Base-by-base conservation (phyloP, 495 filamentous ascomycete species). In the Rusavskia elegans region DNA sequence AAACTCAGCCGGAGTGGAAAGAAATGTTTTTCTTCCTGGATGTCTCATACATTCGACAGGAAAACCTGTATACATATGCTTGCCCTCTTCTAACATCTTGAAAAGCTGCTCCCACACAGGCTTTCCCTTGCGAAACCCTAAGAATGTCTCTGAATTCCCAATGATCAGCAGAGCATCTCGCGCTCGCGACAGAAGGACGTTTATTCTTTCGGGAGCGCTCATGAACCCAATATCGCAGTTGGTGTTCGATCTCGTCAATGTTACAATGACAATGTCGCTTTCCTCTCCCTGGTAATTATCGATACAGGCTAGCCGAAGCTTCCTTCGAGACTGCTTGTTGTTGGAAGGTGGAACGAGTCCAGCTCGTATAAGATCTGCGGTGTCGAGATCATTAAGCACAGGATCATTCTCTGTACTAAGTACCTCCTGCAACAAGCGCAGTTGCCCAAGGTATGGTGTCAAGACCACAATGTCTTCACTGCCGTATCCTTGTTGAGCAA, bases 221-320 rank as follows among this genome's bases (percentile, higher is more conserved):
- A 90, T 85, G 64, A 90, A 90, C 1, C 85, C 85, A 36, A 87
- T 83, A 37, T 87, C 81, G 0, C 75, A 70, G 0, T 53, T 51
- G 1, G 63, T 54, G 56, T 89, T 90, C 60, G 83, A 83, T 11
- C 85, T 68, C 0, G 83, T 86, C 5, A 89, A 61, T 0, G 75
- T 77, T 0, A 64, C 79, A 35, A 90, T 71, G 1, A 89, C 82
- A 25, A 88, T 83, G 6, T 88, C 77, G 46, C 78, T 83, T 53
- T 90, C 85, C 56, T 90, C 84, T 3, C 85, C 85, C 62, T 89
- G 85, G 53, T 82, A 90, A 52, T 89, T 89, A 58, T 89, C 83
- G 82, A 41, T 36, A 32, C 17, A 19, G 13, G 30, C 35, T 11
- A 51, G 29, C 49, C 16, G 20, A 2, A 57, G n/a, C 45, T 17